These are phyloP conservation scores for Sisymbrium altissimum DNA, from an alignment of 345 rosid species.

Conservation along the genomic window DNA sequence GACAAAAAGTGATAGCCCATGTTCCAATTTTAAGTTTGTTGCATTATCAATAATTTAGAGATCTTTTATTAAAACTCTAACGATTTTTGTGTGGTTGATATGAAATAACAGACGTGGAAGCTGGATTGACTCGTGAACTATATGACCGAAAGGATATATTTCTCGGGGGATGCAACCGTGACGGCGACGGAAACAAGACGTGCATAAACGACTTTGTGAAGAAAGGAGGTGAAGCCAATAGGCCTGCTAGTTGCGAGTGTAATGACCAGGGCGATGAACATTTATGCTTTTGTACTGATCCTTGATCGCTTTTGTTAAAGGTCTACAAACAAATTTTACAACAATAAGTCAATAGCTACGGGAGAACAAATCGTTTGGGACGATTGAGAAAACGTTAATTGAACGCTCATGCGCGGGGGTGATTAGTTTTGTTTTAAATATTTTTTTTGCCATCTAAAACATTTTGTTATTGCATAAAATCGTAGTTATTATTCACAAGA, in stretches of 20 bases:
- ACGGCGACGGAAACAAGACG: slow-evolving; percentile 22
- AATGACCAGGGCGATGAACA: slow-evolving; percentile 12
- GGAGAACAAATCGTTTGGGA: no score
- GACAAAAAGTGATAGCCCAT: background rate
- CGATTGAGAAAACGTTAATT: no score
- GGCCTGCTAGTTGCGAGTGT: slow-evolving; percentile 18
- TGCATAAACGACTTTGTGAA: slow-evolving; percentile 30
- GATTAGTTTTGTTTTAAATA: no score
- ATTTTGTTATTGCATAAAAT: no score
- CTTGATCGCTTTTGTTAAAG: background rate
- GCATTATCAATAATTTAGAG: background rate
- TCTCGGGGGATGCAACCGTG: background rate
- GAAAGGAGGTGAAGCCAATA: background rate
- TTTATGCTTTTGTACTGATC: slow-evolving; percentile 15
- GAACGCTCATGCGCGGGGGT: no score
- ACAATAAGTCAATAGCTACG: no score
- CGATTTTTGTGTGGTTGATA: slow-evolving; percentile 4
- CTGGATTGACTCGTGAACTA: background rate
- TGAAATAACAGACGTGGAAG: slow-evolving; percentile 14
- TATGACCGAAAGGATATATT: slow-evolving; percentile 17
- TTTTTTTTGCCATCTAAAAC: no score
- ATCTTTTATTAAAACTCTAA: background rate
- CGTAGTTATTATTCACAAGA: no score
- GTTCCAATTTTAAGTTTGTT: background rate
- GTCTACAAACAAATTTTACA: no score